Conservation (phyloP, 495 filamentous ascomycete genomes). For the Xylaria scruposa region DNA sequence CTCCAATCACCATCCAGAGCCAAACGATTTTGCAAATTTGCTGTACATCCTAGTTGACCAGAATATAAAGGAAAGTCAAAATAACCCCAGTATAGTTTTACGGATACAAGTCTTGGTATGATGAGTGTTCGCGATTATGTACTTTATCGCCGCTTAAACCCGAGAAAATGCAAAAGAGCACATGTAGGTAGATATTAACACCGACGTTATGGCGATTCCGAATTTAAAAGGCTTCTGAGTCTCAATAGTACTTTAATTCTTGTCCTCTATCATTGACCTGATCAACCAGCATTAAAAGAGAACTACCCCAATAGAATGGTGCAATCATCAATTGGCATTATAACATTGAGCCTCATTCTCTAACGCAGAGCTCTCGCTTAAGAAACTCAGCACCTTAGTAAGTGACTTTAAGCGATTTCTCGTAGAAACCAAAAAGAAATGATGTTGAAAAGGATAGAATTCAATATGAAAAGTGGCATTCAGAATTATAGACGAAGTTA, state of each 20-base stretch:
- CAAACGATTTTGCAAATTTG: not conserved
- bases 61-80: not conserved
- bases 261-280: no score
- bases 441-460: not conserved
- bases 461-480: not conserved
- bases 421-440: not conserved
- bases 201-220: not conserved
- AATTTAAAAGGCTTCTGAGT: not conserved
- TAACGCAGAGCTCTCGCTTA: not conserved
- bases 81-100: not conserved
- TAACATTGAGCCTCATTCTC: no score
- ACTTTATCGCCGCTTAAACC: constrained; percentile 8
- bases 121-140: not conserved
- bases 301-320: no score
- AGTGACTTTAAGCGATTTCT: not conserved
- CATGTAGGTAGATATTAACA: not conserved
- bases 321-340: no score
- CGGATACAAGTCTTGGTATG: not conserved
- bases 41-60: not conserved
- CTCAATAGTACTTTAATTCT: not conserved
- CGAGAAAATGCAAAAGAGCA: not conserved
- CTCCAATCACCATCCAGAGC: not conserved
- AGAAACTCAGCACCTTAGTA: not conserved
- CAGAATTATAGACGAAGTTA: not conserved
- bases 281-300: no score